phyloP scores from a whole-genome alignment of 2,329 filamentous ascomycete genomes.

The Colletotrichum plurivorum region DNA sequence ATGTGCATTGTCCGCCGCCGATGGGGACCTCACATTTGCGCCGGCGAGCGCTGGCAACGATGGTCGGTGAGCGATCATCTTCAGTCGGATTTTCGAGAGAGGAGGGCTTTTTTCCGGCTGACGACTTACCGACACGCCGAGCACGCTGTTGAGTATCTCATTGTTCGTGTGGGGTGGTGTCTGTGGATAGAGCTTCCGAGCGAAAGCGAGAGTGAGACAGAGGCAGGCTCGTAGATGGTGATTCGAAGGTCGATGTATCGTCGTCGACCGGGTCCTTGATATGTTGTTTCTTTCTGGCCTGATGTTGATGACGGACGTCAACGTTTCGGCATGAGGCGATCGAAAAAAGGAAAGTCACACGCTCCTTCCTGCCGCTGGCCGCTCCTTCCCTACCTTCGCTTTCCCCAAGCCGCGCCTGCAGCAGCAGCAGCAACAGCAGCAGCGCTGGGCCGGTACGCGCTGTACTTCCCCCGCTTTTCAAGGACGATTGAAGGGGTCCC shows the following conservation, averaged over 20 bases:
- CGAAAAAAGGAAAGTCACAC: constrained; percentile 32
- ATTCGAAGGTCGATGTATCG: not conserved
- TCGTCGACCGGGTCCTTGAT: not conserved
- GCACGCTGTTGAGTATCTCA: constrained; percentile 42
- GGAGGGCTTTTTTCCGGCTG: not conserved
- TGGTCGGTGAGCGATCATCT: constrained; percentile 11
- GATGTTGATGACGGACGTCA: constrained; percentile 1
- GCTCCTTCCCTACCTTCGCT: constrained; percentile 2
- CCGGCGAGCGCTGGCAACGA: constrained; percentile 36
- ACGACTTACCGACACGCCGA: constrained; percentile 42
- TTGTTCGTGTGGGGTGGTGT: not conserved
- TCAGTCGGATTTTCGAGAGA: not conserved
- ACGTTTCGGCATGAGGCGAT: constrained; percentile 17
- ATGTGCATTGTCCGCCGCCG: constrained; percentile 39
- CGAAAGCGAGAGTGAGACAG: not conserved
- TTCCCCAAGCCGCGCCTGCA: constrained; percentile 14
- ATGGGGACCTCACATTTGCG: constrained; percentile 41
- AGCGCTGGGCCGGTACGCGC: not conserved
- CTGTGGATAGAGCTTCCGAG: not conserved
- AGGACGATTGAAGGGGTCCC: not conserved
- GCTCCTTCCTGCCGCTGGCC: constrained; percentile 12
- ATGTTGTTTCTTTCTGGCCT: constrained; percentile 8
- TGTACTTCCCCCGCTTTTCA: constrained; percentile 33
- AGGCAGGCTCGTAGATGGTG: not conserved
- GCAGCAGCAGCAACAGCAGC: not conserved